These are phyloP conservation scores for Metschnikowia borealis DNA, from an alignment of 805 yeast genomes.

Conservation along the genomic window DNA sequence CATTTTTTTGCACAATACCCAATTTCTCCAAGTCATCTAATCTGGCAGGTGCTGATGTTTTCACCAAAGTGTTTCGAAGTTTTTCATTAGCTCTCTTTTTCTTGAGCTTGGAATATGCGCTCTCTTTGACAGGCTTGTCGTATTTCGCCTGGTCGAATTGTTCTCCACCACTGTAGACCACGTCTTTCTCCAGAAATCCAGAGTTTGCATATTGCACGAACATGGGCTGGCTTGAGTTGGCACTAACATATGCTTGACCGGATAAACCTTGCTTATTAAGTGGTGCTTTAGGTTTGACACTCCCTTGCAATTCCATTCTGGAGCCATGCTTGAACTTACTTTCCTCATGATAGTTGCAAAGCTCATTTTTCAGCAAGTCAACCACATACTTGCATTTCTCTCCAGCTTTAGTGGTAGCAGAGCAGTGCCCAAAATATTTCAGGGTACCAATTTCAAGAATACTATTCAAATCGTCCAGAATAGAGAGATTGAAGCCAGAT, in stretches of 20 bases:
- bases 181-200: slow-evolving; percentile 15
- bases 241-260: slow-evolving; percentile 17
- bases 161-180: slow-evolving; percentile 16
- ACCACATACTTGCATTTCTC: slow-evolving; percentile 62
- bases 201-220: slow-evolving; percentile 17
- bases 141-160: slow-evolving; percentile 18
- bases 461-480: slow-evolving; percentile 47
- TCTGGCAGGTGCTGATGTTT: slow-evolving; percentile 11
- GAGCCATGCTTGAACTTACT: slow-evolving; percentile 45
- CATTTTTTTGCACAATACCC: slow-evolving; percentile 18
- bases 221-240: slow-evolving; percentile 21
- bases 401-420: slow-evolving; percentile 39
- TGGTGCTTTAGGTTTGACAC: slow-evolving; percentile 55
- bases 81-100: slow-evolving; percentile 17
- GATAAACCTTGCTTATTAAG: slow-evolving; percentile 31
- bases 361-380: slow-evolving; percentile 46
- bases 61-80: slow-evolving; percentile 12
- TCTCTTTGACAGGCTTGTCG: slow-evolving; percentile 17
- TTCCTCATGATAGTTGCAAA: slow-evolving; percentile 74
- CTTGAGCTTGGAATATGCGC: slow-evolving; percentile 15
- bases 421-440: slow-evolving; percentile 65
- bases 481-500: slow-evolving; percentile 48
- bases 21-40: slow-evolving; percentile 16
- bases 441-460: slow-evolving; percentile 73
- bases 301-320: slow-evolving; percentile 73